Percentiles rank a stretch among this genome's conserved stretches.
Conservation (phyloP, 495 filamentous ascomycete genomes). For the Melanomma pulvis-pyrius region DNA sequence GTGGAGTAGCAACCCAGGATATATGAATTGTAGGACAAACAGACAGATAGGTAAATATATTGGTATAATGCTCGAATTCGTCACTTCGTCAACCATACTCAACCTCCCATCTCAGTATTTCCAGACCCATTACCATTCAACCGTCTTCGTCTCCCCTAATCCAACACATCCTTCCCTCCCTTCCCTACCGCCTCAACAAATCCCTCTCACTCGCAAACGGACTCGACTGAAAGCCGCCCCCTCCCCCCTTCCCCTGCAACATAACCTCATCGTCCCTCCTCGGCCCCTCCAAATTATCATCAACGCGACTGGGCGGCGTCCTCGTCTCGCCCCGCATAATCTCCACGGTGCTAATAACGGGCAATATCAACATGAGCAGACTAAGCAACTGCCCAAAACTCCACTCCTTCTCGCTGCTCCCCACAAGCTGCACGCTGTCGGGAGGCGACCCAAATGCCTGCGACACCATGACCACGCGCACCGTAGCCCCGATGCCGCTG, state of each 20-base stretch:
- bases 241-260: background rate
- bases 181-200: background rate
- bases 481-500: conserved; percentile 54
- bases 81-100: background rate
- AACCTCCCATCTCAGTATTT: background rate
- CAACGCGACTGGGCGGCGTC: conserved; percentile 19
- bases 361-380: conserved; percentile 57
- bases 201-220: conserved; percentile 19
- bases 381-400: conserved; percentile 61
- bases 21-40: background rate
- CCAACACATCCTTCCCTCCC: background rate
- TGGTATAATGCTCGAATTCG: background rate
- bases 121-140: background rate
- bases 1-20: too few species aligned
- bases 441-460: conserved; percentile 56
- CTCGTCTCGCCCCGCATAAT: conserved; percentile 56
- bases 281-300: conserved; percentile 20
- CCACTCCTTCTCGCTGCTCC: conserved; percentile 58
- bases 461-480: conserved; percentile 53
- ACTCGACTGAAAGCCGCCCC: conserved; percentile 22
- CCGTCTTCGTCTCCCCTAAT: too few species aligned
- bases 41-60: background rate
- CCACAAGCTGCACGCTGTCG: conserved; percentile 44
- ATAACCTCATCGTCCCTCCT: conserved; percentile 11
- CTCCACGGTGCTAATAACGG: conserved; percentile 58